A percentile compares a stretch with the other conserved stretches of the same genome.
Conservation (phyloP, 495 filamentous ascomycete genomes). For the Aspergillus saccharolyticus region DNA sequence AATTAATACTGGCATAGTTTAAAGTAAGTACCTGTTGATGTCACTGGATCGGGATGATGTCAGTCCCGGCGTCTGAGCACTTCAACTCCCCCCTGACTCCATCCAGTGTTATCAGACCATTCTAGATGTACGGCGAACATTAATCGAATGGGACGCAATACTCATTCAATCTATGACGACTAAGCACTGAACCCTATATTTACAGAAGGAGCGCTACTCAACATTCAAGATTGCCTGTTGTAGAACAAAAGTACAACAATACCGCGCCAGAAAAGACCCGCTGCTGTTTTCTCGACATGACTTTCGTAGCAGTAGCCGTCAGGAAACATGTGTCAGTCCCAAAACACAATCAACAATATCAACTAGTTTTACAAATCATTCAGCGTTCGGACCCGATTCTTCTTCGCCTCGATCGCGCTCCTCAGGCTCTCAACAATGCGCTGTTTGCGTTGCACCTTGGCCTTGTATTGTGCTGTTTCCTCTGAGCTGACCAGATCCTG, state of each 20-base stretch:
- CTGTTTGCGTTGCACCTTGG: conserved; percentile 50
- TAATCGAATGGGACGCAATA: no score
- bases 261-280: conserved; percentile 15
- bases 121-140: no score
- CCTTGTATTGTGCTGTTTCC: conserved; percentile 55
- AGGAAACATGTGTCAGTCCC: conserved; percentile 1
- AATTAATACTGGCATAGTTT: no score
- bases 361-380: conserved; percentile 30
- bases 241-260: background rate
- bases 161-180: no score
- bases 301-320: conserved; percentile 10
- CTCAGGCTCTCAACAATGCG: conserved; percentile 46
- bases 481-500: conserved; percentile 40
- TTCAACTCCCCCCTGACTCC: no score
- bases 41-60: no score
- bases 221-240: conserved; percentile 2
- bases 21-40: no score
- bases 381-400: conserved; percentile 30
- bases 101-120: no score
- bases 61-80: no score
- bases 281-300: conserved; percentile 7
- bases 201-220: background rate
- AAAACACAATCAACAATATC: conserved; percentile 8
- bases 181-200: no score
- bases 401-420: conserved; percentile 35